phyloP scores from a whole-genome alignment of 306 rosid species.

The Biancaea sappan region DNA sequence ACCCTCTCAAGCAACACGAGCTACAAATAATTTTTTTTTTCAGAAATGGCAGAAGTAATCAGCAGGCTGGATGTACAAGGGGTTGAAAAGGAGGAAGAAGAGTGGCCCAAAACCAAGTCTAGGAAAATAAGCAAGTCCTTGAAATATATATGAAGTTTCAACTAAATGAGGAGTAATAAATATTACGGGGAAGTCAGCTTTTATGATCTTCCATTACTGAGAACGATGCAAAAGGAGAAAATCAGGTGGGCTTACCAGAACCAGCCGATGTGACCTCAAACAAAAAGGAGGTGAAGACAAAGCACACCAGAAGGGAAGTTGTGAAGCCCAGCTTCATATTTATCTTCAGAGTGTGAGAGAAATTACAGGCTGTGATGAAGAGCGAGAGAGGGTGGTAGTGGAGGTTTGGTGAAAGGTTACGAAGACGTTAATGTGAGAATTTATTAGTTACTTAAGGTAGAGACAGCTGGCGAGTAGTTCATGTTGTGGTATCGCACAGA shows the following conservation, averaged over 20 bases:
- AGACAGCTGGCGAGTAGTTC: no score
- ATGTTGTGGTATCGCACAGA: no score
- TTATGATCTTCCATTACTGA: neutral
- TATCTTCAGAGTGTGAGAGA: no score
- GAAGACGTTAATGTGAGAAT: no score
- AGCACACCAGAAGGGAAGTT: constrained; percentile 53
- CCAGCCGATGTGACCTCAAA: constrained; percentile 48
- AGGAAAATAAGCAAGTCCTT: neutral
- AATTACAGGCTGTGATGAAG: no score
- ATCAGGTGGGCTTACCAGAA: constrained; percentile 47
- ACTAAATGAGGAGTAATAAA: neutral
- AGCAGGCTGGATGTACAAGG: constrained; percentile 21
- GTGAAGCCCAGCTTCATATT: constrained; percentile 60
- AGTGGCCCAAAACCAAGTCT: constrained; percentile 6
- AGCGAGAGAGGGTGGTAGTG: no score
- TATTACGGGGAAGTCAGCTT: neutral
- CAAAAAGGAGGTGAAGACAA: constrained; percentile 59
- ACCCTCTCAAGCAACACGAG: constrained; percentile 22
- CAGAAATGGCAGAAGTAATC: no score
- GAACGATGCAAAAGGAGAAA: neutral
- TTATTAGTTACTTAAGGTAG: no score
- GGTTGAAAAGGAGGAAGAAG: no score
- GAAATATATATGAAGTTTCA: neutral
- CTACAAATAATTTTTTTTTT: no score
- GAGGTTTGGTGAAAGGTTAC: no score